These are phyloP conservation scores for Stropharia rugosoannulata DNA, from an alignment of 768 basidiomycete species.

Conservation along the genomic window DNA sequence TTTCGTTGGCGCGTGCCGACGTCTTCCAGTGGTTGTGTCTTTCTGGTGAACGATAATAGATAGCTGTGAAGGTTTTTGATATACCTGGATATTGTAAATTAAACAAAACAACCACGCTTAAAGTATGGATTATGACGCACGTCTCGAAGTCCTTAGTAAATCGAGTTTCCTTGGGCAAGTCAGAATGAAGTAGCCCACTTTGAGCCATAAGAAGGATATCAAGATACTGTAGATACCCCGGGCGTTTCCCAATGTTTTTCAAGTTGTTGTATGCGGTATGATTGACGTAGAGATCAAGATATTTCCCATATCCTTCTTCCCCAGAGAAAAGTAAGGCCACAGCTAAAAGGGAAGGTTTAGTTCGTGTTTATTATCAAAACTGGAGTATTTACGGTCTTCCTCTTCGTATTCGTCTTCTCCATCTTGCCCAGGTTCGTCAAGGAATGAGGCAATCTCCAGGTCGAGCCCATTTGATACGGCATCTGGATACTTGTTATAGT, in stretches of 20 bases:
- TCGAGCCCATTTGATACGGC: constrained; percentile 78
- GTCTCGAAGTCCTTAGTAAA: constrained; percentile 75
- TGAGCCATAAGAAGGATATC: constrained; percentile 76
- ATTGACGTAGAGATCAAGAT: constrained; percentile 87
- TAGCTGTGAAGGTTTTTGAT: constrained; percentile 81
- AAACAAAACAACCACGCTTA: not conserved
- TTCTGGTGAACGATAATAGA: constrained; percentile 81
- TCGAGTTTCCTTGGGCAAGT: constrained; percentile 67
- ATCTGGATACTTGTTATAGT: constrained; percentile 95
- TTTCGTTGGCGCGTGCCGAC: constrained; percentile 64
- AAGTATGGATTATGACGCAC: constrained; percentile 40
- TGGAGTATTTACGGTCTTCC: constrained; percentile 74
- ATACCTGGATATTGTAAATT: constrained; percentile 52
- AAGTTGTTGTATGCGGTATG: constrained; percentile 91
- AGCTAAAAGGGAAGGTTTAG: constrained; percentile 39
- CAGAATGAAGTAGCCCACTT: constrained; percentile 58
- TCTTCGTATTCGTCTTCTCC: constrained; percentile 75
- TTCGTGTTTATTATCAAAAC: not conserved
- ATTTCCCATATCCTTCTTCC: constrained; percentile 93
- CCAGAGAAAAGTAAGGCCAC: constrained; percentile 90
- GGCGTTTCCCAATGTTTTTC: constrained; percentile 77
- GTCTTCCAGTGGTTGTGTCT: constrained; percentile 82
- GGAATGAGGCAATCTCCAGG: constrained; percentile 76
- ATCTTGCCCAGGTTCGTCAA: constrained; percentile 76
- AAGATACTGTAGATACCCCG: constrained; percentile 92